Conservation (phyloP, 2,329 filamentous ascomycete genomes). For the Alternaria gansuensis region DNA sequence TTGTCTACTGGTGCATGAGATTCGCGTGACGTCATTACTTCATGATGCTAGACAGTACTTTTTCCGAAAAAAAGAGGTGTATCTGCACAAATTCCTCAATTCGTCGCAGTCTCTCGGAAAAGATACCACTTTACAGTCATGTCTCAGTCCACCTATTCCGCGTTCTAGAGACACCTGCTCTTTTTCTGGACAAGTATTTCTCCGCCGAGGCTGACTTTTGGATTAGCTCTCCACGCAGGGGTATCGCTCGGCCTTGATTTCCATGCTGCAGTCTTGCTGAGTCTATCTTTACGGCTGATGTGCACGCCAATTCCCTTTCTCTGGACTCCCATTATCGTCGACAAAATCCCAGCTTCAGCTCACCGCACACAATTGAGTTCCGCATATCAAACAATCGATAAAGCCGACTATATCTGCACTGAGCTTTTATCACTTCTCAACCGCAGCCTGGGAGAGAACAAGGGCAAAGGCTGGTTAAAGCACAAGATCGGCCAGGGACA, state of each 20-base stretch:
- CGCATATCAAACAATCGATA: constrained; percentile 15
- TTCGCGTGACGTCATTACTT: constrained; percentile 20
- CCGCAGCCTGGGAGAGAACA: neutral
- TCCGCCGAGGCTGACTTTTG: constrained; percentile 32
- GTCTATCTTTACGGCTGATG: constrained; percentile 30
- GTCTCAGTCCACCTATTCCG: constrained; percentile 29
- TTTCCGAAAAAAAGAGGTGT: neutral
- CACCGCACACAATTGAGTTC: constrained; percentile 32
- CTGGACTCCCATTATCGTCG: constrained; percentile 28
- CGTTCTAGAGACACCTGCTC: constrained; percentile 34
- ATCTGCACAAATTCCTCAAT: neutral
- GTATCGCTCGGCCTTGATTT: constrained; percentile 34
- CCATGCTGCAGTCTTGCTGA: constrained; percentile 32
- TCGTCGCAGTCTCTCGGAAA: neutral
- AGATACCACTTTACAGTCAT: neutral
- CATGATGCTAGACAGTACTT: neutral
- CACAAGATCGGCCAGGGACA: constrained; percentile 35
- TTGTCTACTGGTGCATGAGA: neutral
- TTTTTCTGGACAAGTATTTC: constrained; percentile 37
- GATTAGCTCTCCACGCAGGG: constrained; percentile 30
- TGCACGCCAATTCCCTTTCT: constrained; percentile 32
- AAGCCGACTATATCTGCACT: constrained; percentile 30
- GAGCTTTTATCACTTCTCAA: constrained; percentile 27
- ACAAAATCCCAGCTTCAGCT: constrained; percentile 25
- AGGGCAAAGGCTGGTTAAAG: constrained; percentile 22